Conservation (phyloP, 495 filamentous ascomycete genomes). For the Xeromyces bisporus region DNA sequence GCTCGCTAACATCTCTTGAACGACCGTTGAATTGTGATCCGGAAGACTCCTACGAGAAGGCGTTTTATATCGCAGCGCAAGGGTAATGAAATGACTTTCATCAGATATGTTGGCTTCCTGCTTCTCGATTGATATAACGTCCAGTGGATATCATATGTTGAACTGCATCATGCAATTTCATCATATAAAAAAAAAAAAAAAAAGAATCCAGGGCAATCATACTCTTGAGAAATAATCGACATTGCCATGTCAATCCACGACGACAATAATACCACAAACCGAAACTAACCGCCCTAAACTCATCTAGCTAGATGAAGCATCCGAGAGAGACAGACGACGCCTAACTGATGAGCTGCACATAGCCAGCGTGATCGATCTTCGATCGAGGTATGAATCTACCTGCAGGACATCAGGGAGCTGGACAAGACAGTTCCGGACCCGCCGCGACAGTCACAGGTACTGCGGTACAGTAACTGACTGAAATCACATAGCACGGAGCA, state of each 20-base stretch:
- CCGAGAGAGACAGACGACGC: constrained; percentile 39
- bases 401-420: too few relatives aligned
- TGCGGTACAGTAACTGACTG: too few relatives aligned
- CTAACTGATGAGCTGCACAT: constrained; percentile 47
- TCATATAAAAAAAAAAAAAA: too few relatives aligned
- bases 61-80: constrained; percentile 56
- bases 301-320: constrained; percentile 45
- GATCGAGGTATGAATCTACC: constrained; percentile 66
- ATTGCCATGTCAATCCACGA: not conserved
- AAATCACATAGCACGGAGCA: constrained; percentile 59
- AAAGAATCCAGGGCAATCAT: too few relatives aligned
- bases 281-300: constrained; percentile 1
- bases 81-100: constrained; percentile 36
- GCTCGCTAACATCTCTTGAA: too few relatives aligned
- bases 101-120: not conserved
- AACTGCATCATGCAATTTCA: too few relatives aligned
- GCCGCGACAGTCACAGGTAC: too few relatives aligned
- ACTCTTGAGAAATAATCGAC: too few relatives aligned
- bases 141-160: too few relatives aligned
- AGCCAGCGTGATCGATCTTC: constrained; percentile 57
- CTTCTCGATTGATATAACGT: not conserved
- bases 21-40: too few relatives aligned
- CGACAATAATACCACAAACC: not conserved
- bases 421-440: too few relatives aligned
- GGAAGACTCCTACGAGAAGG: constrained; percentile 47